Evolutionary conservation across 371 early-diverging fungal species (phyloP), one percentile per base, ranked within the genome.

Genomic region (Syncephalis fuscata): DNA sequence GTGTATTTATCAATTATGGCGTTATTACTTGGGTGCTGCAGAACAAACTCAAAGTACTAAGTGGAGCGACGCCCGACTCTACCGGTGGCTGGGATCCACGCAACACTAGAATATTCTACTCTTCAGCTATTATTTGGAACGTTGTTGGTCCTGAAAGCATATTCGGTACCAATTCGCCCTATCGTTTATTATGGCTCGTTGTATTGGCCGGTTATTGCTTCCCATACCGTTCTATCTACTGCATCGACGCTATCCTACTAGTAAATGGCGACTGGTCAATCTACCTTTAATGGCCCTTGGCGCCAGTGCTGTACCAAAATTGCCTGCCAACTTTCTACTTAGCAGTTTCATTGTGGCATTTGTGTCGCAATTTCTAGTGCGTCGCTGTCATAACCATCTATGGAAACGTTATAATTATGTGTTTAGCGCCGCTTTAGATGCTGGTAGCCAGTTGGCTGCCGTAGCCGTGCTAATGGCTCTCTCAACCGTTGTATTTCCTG

Each of bases 111-210:
- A 46, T 58, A 16, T 65, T 68, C 39, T 54, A 64, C 43, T 59
- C 60, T n/a, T 58, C 65, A 1, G 57, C 65, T 4, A 60, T 68
- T 27, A 57, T 65, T 23, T 84, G 79, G 82, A 84, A 84, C 45
- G 70, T 78, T 2, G 68, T 87, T n/a, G 84, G 84, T 11, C 84
- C 88, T 10, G 48, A 60, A 17, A 67, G 62, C 41, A 75, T 80
- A 73, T 80, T 82, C 55, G 73, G 84, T 8, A 32, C 7, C 11
- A 32, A 32, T 32, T 32, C 32, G 11, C 32, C 32, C 7, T 32
- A 32, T 32, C 32, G 32, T 32, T 11, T 11, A 32, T 32, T 32
- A 11, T 32, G 4, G 11, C 11, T 32, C 32, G 32, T 32, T 4
- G 4, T 32, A 11, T 32, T 32, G 32, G 32, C 32, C 32, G 32